Evolutionary conservation across 805 yeast genomes (phyloP).

Genomic region (Saccharomycopsis javanensis): DNA sequence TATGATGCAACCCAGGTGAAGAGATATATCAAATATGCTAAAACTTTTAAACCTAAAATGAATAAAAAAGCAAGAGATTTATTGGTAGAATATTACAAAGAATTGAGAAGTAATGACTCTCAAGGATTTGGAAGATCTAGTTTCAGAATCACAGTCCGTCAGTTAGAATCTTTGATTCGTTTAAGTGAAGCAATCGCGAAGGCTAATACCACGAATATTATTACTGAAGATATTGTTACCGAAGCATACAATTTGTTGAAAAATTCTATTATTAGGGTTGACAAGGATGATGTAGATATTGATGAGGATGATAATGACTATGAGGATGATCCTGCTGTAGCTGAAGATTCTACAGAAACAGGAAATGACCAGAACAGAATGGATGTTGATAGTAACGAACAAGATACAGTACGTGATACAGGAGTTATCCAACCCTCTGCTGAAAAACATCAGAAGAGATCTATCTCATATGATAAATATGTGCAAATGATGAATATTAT

Average conservation of each 20-base stretch:
- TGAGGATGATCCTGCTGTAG: constrained; percentile 16
- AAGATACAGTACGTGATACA: constrained; percentile 2
- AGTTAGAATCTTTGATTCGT: constrained; percentile 87
- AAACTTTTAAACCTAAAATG: constrained; percentile 86
- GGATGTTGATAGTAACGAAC: constrained; percentile 5
- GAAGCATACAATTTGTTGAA: constrained; percentile 87
- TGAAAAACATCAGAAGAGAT: constrained; percentile 30
- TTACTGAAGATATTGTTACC: constrained; percentile 75
- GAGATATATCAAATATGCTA: constrained; percentile 83
- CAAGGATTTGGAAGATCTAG: constrained; percentile 80
- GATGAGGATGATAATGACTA: constrained; percentile 46
- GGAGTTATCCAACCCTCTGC: background rate
- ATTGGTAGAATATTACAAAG: constrained; percentile 72
- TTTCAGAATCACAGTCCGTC: constrained; percentile 94
- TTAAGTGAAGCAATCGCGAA: constrained; percentile 93
- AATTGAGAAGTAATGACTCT: constrained; percentile 80
- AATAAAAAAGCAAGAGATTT: constrained; percentile 69
- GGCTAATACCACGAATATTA: constrained; percentile 87
- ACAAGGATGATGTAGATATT: constrained; percentile 82
- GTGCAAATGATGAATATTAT: constrained; percentile 73
- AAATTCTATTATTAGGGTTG: constrained; percentile 88
- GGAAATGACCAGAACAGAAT: constrained; percentile 3
- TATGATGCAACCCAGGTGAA: constrained; percentile 80
- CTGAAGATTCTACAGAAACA: constrained; percentile 8
- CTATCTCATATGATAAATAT: constrained; percentile 79